These are phyloP conservation scores for Plasmodium vinckei DNA, from an alignment of 169 alveolate genomes.

Conservation along the genomic window DNA sequence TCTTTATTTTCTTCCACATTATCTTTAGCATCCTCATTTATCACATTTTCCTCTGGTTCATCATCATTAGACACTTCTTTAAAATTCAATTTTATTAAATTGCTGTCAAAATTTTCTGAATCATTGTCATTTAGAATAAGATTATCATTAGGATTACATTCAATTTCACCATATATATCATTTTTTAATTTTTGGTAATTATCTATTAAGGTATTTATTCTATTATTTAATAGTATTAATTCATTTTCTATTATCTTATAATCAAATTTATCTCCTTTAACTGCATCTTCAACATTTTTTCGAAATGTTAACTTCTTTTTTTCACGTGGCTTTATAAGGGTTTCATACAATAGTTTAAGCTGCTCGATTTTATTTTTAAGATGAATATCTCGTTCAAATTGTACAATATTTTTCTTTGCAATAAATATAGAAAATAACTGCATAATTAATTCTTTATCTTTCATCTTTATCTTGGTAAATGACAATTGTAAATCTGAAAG, in stretches of 20 bases:
- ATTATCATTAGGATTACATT: constrained; percentile 13
- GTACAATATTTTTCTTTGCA: constrained; percentile 74
- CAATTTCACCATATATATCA: constrained; percentile 32
- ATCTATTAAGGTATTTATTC: constrained; percentile 50
- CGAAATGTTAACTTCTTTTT: constrained; percentile 62
- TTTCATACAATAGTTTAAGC: constrained; percentile 46
- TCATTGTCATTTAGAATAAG: constrained; percentile 19
- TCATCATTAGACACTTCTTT: constrained; percentile 33
- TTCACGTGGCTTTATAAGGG: constrained; percentile 44
- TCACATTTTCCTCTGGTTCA: constrained; percentile 4
- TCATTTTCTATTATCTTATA: constrained; percentile 56
- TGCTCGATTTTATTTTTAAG: constrained; percentile 68
- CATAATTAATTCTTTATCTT: constrained; percentile 76
- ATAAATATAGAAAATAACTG: constrained; percentile 77
- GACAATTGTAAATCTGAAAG: constrained; percentile 83
- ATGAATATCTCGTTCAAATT: constrained; percentile 53
- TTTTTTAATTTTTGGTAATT: constrained; percentile 52
- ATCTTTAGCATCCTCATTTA: constrained; percentile 10
- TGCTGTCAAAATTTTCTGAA: constrained; percentile 54
- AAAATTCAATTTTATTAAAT: constrained; percentile 45
- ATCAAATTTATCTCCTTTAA: constrained; percentile 63
- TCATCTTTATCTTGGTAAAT: constrained; percentile 79
- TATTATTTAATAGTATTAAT: constrained; percentile 41
- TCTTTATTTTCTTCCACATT: constrained; percentile 17
- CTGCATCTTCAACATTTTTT: constrained; percentile 66